phyloP scores from a whole-genome alignment of 2,329 filamentous ascomycete species.

The Juglanconis sp. region DNA sequence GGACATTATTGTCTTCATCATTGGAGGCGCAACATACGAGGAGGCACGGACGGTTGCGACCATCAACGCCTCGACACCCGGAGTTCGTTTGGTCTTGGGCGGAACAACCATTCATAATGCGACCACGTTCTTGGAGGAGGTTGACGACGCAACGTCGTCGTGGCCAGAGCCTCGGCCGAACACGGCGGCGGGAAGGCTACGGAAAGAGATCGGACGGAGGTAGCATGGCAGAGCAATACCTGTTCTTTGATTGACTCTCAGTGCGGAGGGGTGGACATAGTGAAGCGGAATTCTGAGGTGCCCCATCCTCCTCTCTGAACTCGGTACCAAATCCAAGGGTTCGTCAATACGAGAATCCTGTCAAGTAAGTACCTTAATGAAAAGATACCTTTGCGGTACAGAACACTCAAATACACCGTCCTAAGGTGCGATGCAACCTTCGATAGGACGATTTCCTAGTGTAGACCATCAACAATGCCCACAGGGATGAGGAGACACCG shows the following conservation, averaged over 20 bases:
- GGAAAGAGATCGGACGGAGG: slow-evolving; percentile 28
- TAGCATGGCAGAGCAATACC: slow-evolving; percentile 2
- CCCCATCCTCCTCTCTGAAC: rapidly evolving
- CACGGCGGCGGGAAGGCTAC: slow-evolving; percentile 28
- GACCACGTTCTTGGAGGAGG: slow-evolving; percentile 81
- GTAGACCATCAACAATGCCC: neutral
- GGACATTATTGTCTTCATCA: slow-evolving; percentile 91
- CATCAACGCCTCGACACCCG: slow-evolving; percentile 86
- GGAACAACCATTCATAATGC: slow-evolving; percentile 89
- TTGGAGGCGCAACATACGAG: slow-evolving; percentile 92
- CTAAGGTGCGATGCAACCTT: no score
- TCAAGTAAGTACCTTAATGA: neutral
- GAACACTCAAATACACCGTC: no score
- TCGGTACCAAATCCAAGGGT: no score
- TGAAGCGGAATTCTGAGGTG: neutral
- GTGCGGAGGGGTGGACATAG: neutral
- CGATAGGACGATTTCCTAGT: no score
- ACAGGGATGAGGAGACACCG: no score
- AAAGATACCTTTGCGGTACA: neutral
- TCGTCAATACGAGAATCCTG: no score
- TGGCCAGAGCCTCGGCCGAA: slow-evolving; percentile 69
- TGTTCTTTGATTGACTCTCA: neutral
- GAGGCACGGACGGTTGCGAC: slow-evolving; percentile 96
- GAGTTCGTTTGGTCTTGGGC: slow-evolving; percentile 83
- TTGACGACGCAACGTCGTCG: slow-evolving; percentile 79